phyloP scores from a whole-genome alignment of 352 stramenopile species.

The Phytophthora crassamura region DNA sequence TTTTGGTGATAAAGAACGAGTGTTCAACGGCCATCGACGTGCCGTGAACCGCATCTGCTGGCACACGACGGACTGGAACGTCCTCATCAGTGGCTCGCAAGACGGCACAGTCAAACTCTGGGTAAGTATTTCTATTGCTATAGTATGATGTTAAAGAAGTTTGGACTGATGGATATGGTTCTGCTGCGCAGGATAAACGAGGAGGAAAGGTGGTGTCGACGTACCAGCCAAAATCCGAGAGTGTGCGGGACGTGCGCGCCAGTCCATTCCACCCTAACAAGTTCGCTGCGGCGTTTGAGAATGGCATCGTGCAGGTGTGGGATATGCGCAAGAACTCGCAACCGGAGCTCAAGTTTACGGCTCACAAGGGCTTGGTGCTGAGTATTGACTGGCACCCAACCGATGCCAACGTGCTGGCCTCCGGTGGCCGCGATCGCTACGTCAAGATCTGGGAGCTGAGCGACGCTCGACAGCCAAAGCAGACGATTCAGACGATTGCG shows the following conservation, averaged over 20 bases:
- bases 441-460: slow-evolving; percentile 88
- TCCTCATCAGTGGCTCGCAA: slow-evolving; percentile 88
- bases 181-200: slow-evolving; percentile 67
- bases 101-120: slow-evolving; percentile 90
- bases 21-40: slow-evolving; percentile 81
- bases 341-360: slow-evolving; percentile 86
- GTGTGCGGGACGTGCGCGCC: slow-evolving; percentile 82
- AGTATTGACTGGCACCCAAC: slow-evolving; percentile 86
- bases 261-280: slow-evolving; percentile 77
- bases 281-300: slow-evolving; percentile 88
- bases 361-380: slow-evolving; percentile 86
- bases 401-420: slow-evolving; percentile 73
- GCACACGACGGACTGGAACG: slow-evolving; percentile 79
- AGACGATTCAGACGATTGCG: slow-evolving; percentile 89
- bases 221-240: slow-evolving; percentile 89
- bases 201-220: slow-evolving; percentile 70
- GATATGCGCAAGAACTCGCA: slow-evolving; percentile 86
- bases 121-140: slow-evolving; percentile 39
- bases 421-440: slow-evolving; percentile 83
- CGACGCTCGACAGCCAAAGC: slow-evolving; percentile 74
- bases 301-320: slow-evolving; percentile 89
- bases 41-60: slow-evolving; percentile 91
- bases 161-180: neutral
- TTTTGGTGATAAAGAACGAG: slow-evolving; percentile 54
- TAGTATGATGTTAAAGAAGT: slow-evolving; percentile 40